Base-by-base conservation (phyloP, 1,284 basidiomycete genomes). In the Bondarzewia mesenterica region DNA sequence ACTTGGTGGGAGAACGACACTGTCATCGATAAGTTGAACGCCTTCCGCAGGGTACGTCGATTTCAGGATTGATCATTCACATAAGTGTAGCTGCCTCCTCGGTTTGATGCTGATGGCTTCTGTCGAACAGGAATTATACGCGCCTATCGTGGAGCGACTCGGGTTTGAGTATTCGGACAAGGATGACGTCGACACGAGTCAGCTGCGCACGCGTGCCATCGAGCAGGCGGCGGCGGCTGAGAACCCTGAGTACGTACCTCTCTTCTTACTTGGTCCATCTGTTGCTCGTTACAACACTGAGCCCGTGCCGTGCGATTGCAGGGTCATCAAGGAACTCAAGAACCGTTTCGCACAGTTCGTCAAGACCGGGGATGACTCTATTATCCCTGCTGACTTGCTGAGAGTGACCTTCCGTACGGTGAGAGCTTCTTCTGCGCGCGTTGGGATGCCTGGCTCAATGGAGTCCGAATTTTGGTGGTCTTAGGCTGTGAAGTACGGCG, bases 1-100 rank as follows among this genome's bases (percentile, higher is more conserved):
- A 80, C 82, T 2, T 97, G 93, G 90, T 96, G 88, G 86, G 94
- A 96, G 66, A 71, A 90, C 52, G 62, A 79, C 29, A 63, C 73
- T 4, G 74, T 87, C 38, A 69, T 79, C 4, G 74, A 81, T 18
- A 72, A 74, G 38, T 61, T 93, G 54, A 73, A 86, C 55, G 72
- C 69, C 27, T 78, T 93, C 65, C 72, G 81, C 55, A 68, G 74
- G 58, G 83, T 86, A 63, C 42, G 77, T 57, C 32, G 8, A 16
- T 45, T 22, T 44, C 7, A 10, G 29, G 26, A 20, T 23, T 18
- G 25, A 37, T 26, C 16, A 23, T 49, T 7, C 41, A 47, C 29
- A 49, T 37, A 37, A 39, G 21, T 27, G 14, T 21, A 21, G 15
- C 18, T 53, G 10, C 45, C 20, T 3, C 29, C 10, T 4, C 12